Percentiles rank a stretch among this genome's conserved stretches.
Evolutionary conservation across 371 early-diverging fungal species (phyloP).

Genomic region (Apophysomyces variabilis): DNA sequence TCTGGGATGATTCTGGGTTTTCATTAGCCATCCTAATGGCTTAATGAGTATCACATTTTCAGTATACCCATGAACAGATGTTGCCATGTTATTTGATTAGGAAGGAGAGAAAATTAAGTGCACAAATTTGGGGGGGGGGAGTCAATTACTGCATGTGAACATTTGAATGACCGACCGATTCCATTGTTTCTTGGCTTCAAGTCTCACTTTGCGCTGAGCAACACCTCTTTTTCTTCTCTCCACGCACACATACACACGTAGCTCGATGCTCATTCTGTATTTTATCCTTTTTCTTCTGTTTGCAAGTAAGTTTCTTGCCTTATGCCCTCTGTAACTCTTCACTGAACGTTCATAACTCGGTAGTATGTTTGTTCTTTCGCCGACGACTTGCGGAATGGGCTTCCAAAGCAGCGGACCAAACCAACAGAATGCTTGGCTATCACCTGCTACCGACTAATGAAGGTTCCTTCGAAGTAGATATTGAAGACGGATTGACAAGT

Average conservation of each 20-base stretch:
- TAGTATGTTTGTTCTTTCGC: slow-evolving; percentile 43
- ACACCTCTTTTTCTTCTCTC: not conserved
- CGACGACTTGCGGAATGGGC: slow-evolving; percentile 26
- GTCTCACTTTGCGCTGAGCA: no score
- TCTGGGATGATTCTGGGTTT: not conserved
- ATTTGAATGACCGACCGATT: no score
- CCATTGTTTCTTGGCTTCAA: no score
- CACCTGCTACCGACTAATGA: slow-evolving; percentile 48
- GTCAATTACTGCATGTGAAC: no score
- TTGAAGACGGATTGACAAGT: slow-evolving; percentile 76
- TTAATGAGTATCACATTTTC: not conserved
- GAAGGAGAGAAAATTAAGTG: no score
- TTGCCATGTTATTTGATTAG: not conserved
- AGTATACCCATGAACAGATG: slow-evolving; percentile 4
- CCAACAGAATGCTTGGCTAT: slow-evolving; percentile 50
- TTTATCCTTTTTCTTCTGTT: not conserved
- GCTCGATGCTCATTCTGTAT: not conserved
- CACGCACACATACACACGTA: not conserved
- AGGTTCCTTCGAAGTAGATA: slow-evolving; percentile 63
- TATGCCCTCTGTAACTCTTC: not conserved
- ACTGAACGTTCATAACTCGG: not conserved
- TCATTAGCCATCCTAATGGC: not conserved
- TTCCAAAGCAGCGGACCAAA: slow-evolving; percentile 41
- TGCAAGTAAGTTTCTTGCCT: not conserved
- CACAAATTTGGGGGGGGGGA: no score